Conservation (phyloP, 148 eudicot genomes). For the Dysphania ambrosioides region DNA sequence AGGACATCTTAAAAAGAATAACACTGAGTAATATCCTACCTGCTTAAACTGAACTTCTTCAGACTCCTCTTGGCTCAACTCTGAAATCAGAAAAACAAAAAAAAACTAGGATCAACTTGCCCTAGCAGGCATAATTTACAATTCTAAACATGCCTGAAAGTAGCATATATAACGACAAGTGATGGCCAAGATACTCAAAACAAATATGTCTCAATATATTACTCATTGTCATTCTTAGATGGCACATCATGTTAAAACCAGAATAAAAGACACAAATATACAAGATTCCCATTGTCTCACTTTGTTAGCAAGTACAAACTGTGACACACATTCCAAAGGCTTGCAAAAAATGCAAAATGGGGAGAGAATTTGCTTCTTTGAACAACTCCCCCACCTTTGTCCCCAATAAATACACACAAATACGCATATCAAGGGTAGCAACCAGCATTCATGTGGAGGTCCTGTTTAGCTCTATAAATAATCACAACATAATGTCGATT, state of each 20-base stretch:
- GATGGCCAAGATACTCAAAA: background rate
- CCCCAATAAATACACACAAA: background rate
- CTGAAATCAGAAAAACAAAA: conserved; percentile 39
- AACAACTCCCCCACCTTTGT: background rate
- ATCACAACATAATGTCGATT: too few species aligned
- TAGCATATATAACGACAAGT: background rate
- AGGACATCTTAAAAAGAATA: background rate
- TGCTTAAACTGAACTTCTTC: conserved; percentile 82
- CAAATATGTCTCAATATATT: background rate
- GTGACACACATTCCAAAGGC: background rate
- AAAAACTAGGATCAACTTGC: conserved; percentile 4
- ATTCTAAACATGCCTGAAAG: background rate
- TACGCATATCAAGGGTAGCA: too few species aligned
- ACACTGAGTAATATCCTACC: conserved; percentile 42
- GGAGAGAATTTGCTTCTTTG: background rate
- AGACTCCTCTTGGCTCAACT: conserved; percentile 67
- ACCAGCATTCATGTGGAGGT: background rate
- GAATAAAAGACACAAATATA: background rate
- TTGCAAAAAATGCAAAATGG: background rate
- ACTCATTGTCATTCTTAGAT: background rate
- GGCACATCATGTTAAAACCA: too few species aligned
- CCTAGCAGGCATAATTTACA: background rate
- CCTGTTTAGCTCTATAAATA: too few species aligned
- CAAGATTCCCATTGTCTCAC: background rate
- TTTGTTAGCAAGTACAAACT: background rate